Percentiles rank a stretch among this genome's conserved stretches.
phyloP scores from a whole-genome alignment of 23 red algal species.

The Chondrus crispus region DNA sequence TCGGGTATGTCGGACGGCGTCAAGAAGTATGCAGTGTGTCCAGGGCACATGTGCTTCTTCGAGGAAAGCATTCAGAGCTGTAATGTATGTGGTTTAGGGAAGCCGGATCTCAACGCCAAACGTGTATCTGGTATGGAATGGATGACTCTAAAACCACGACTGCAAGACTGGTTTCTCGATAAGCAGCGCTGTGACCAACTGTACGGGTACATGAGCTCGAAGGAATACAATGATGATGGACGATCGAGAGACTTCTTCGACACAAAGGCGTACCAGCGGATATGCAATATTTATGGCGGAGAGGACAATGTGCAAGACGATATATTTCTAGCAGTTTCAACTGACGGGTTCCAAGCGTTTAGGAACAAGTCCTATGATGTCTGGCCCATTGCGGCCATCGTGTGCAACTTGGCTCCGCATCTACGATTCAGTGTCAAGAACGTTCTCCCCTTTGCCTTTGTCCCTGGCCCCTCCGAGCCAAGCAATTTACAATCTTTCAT shows the following conservation, averaged over 20 bases:
- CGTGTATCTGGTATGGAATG: not conserved
- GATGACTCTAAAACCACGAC: not conserved
- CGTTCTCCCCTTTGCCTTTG: not conserved
- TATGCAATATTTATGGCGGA: too few species aligned
- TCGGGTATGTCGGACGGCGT: not conserved
- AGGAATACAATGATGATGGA: not conserved
- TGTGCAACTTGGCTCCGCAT: slow-evolving; percentile 5
- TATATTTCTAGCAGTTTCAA: not conserved
- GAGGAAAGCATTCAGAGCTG: too few species aligned
- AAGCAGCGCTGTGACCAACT: not conserved
- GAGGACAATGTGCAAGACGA: not conserved
- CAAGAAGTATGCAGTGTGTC: not conserved
- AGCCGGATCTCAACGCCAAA: not conserved
- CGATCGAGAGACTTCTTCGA: not conserved
- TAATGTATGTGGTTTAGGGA: not conserved
- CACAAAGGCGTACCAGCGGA: not conserved
- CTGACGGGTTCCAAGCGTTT: not conserved
- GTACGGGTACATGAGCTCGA: not conserved
- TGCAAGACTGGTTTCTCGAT: not conserved
- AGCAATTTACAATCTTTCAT: too few species aligned
- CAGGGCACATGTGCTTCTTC: slow-evolving; percentile 4
- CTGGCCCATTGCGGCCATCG: not conserved
- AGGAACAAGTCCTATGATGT: not conserved
- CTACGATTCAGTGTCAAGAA: not conserved
- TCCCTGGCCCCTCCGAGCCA: too few species aligned